Percentiles rank a stretch among this genome's conserved stretches.
Conservation (phyloP, 345 rosid species). For the Lepidium didymum region DNA sequence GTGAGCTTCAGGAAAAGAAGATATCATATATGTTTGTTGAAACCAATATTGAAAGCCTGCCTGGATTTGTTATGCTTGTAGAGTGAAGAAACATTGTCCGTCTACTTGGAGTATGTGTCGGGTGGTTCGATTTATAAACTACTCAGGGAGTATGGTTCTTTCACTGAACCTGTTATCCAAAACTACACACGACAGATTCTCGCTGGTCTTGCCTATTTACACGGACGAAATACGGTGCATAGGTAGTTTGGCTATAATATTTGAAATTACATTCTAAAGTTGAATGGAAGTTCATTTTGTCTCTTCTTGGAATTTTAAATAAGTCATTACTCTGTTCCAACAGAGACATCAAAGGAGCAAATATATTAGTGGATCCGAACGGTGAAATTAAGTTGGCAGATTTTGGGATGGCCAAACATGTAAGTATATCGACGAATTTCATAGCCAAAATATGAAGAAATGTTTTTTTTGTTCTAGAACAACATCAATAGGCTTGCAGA, state of each 20-base stretch:
- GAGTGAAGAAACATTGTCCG: constrained; percentile 88
- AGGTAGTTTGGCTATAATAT: constrained; percentile 41
- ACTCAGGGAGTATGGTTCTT: constrained; percentile 89
- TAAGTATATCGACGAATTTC: constrained; percentile 26
- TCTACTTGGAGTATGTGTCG: constrained; percentile 89
- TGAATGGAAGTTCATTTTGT: not conserved
- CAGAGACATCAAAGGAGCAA: constrained; percentile 98
- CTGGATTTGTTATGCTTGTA: constrained; percentile 32
- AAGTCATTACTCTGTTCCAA: constrained; percentile 2
- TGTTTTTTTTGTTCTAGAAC: not conserved
- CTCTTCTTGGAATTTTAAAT: not conserved
- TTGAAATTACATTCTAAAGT: not conserved
- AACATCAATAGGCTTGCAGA: not conserved
- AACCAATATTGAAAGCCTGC: constrained; percentile 14
- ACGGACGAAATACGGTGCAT: constrained; percentile 88
- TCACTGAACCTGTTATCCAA: constrained; percentile 88
- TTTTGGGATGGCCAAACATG: constrained; percentile 99
- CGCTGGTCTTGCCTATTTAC: constrained; percentile 83
- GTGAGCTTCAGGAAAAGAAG: not conserved
- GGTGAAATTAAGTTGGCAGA: constrained; percentile 95
- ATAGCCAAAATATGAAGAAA: not conserved
- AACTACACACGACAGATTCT: constrained; percentile 86
- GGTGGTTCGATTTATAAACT: constrained; percentile 97
- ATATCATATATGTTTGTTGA: constrained; percentile 4
- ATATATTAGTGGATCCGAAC: constrained; percentile 87